Percentiles rank a stretch among this genome's conserved stretches.
Evolutionary conservation across 148 eudicot species (phyloP).

Genomic region (Rhododendron kiyosumense): DNA sequence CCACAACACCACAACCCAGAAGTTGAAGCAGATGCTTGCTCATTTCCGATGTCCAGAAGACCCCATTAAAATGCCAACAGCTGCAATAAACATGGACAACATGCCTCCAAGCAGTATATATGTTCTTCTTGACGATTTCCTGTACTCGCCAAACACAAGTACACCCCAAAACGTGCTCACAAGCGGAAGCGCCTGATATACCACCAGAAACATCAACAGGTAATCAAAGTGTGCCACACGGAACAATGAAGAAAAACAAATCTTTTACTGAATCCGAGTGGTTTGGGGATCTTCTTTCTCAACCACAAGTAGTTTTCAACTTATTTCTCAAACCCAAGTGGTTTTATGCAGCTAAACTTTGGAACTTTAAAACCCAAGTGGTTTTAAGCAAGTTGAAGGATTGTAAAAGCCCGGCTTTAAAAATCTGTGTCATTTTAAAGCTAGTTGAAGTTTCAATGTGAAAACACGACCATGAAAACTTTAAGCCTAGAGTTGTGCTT

Average conservation of each 20-base stretch:
- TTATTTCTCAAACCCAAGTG: background rate
- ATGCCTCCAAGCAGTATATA: constrained; percentile 48
- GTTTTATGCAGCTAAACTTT: background rate
- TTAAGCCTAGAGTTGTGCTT: background rate
- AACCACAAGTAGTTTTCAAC: background rate
- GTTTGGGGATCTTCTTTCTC: background rate
- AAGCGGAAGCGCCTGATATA: constrained; percentile 63
- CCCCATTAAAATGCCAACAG: constrained; percentile 67
- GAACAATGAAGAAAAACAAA: background rate
- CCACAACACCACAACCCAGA: background rate
- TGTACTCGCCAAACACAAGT: constrained; percentile 73
- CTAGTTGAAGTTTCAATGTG: background rate
- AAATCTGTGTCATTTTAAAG: background rate
- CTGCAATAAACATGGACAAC: constrained; percentile 66
- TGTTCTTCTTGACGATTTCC: constrained; percentile 55
- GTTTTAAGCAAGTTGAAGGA: background rate
- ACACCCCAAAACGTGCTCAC: constrained; percentile 89
- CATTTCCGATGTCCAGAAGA: constrained; percentile 64
- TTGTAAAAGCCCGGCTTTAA: background rate
- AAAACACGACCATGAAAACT: background rate
- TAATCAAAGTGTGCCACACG: background rate
- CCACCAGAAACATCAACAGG: background rate
- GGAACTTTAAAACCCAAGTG: background rate
- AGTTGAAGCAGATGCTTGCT: background rate
- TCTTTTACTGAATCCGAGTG: background rate